Percentiles rank a stretch among this genome's conserved stretches.
These are phyloP conservation scores for Lichtheimia hyalospora DNA, from an alignment of 371 early-diverging fungal species.

Conservation along the genomic window DNA sequence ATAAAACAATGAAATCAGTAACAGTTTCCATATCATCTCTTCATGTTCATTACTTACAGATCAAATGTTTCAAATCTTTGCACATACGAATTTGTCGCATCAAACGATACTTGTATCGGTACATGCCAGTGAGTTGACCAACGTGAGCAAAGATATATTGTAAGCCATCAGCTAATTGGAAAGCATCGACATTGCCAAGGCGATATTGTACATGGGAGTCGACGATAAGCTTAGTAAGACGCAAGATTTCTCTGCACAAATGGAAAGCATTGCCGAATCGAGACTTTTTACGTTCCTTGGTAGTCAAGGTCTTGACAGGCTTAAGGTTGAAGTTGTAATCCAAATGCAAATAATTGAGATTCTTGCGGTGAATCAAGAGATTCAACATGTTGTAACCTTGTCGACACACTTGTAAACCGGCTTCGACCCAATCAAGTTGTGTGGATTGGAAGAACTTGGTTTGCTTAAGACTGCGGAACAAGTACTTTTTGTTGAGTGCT, in stretches of 20 bases:
- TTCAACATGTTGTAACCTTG: slow-evolving; percentile 99
- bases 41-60: slow-evolving; percentile 40
- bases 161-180: slow-evolving; percentile 96
- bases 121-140: slow-evolving; percentile 99
- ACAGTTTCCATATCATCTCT: neutral
- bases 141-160: slow-evolving; percentile 99
- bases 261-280: slow-evolving; percentile 99
- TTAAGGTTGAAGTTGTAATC: slow-evolving; percentile 99
- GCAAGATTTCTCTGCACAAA: slow-evolving; percentile 93
- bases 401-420: slow-evolving; percentile 96
- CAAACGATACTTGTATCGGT: slow-evolving; percentile 98
- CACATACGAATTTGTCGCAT: slow-evolving; percentile 98
- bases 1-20: neutral
- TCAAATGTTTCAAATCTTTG: slow-evolving; percentile 96
- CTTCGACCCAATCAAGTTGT: slow-evolving; percentile 99
- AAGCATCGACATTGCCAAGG: slow-evolving; percentile 94
- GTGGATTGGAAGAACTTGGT: slow-evolving; percentile 99
- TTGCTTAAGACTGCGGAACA: slow-evolving; percentile 91
- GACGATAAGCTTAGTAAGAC: slow-evolving; percentile 96
- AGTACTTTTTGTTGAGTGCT: slow-evolving; percentile 87
- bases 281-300: slow-evolving; percentile 99
- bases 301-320: slow-evolving; percentile 97
- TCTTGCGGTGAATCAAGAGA: slow-evolving; percentile 96
- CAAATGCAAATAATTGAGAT: slow-evolving; percentile 94
- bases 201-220: slow-evolving; percentile 98